Evolutionary conservation across 1,284 basidiomycete genomes (phyloP).

Genomic region (Amylostereum areolatum): DNA sequence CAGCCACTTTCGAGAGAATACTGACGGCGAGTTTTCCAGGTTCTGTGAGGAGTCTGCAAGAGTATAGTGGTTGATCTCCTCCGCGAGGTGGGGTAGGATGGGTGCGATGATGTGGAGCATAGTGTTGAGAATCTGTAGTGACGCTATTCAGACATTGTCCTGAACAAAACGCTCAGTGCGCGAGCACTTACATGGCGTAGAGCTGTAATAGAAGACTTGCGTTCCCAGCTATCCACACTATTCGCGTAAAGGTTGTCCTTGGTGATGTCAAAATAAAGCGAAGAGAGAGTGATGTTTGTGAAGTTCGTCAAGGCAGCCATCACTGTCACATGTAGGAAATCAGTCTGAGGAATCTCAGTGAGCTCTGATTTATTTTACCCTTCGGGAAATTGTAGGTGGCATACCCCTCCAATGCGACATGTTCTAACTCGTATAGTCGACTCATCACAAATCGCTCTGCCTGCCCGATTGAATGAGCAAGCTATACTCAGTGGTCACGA

Average conservation of each 20-base stretch:
- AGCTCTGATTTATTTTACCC: slow-evolving; percentile 40
- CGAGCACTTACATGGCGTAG: slow-evolving; percentile 56
- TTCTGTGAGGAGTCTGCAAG: background rate
- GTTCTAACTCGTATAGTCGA: slow-evolving; percentile 73
- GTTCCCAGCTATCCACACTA: slow-evolving; percentile 39
- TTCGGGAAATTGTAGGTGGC: slow-evolving; percentile 76
- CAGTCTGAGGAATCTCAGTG: too few relatives aligned
- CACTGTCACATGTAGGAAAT: slow-evolving; percentile 29
- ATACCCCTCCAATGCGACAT: slow-evolving; percentile 64
- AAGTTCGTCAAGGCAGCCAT: slow-evolving; percentile 59
- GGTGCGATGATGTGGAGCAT: slow-evolving; percentile 79
- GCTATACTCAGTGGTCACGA: background rate
- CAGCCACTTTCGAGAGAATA: slow-evolving; percentile 62
- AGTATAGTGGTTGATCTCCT: slow-evolving; percentile 59
- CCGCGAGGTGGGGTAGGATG: slow-evolving; percentile 86
- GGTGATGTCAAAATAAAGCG: slow-evolving; percentile 87
- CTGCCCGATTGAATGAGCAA: slow-evolving; percentile 30
- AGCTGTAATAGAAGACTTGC: slow-evolving; percentile 66
- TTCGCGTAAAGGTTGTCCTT: slow-evolving; percentile 92
- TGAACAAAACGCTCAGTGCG: background rate
- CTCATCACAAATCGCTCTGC: slow-evolving; percentile 84
- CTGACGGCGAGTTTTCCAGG: slow-evolving; percentile 31
- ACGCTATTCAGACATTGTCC: background rate
- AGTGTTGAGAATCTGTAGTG: slow-evolving; percentile 56
- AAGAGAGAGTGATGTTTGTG: slow-evolving; percentile 66